A percentile compares a stretch with the other conserved stretches of the same genome.
These are phyloP conservation scores for Coprinellus aureogranulatus DNA, from an alignment of 768 basidiomycete species.

Conservation along the genomic window DNA sequence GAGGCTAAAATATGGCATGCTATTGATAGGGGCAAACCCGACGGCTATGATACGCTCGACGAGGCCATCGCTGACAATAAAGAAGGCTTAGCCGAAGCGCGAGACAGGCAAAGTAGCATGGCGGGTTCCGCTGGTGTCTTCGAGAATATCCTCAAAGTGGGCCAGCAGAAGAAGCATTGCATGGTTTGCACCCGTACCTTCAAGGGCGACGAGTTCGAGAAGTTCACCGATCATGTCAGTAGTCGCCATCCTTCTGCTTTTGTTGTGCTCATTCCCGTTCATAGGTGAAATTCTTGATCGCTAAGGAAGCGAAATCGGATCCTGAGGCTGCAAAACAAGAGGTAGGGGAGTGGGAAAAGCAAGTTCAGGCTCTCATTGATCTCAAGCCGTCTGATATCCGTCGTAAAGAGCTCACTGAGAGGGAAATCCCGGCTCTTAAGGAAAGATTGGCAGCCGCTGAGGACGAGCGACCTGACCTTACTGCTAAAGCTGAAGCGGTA, in stretches of 20 bases:
- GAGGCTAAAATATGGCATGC: background rate
- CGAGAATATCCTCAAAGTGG: slow-evolving; percentile 51
- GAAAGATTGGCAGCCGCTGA: slow-evolving; percentile 59
- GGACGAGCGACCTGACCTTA: slow-evolving; percentile 49
- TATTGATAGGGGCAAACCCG: background rate
- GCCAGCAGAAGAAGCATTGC: slow-evolving; percentile 67
- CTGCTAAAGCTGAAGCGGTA: slow-evolving; percentile 62
- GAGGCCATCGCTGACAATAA: slow-evolving; percentile 23
- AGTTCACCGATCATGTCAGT: slow-evolving; percentile 73
- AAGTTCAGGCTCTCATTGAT: background rate
- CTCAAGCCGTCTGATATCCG: slow-evolving; percentile 5
- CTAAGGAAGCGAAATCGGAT: too few species aligned
- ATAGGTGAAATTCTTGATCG: too few species aligned
- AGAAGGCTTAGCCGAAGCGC: slow-evolving; percentile 44
- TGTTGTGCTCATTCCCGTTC: too few species aligned
- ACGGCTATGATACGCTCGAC: slow-evolving; percentile 11
- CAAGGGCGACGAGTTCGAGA: slow-evolving; percentile 43
- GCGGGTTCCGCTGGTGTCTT: slow-evolving; percentile 35
- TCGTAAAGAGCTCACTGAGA: background rate
- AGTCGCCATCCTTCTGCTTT: background rate
- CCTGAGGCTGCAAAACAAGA: too few species aligned
- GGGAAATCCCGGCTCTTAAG: slow-evolving; percentile 69
- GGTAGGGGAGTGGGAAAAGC: background rate
- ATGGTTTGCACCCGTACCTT: slow-evolving; percentile 73
- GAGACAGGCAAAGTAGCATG: slow-evolving; percentile 31